A percentile compares a stretch with the other conserved stretches of the same genome.
Conservation (phyloP, 345 rosid species). For the Hibiscus syriacus region DNA sequence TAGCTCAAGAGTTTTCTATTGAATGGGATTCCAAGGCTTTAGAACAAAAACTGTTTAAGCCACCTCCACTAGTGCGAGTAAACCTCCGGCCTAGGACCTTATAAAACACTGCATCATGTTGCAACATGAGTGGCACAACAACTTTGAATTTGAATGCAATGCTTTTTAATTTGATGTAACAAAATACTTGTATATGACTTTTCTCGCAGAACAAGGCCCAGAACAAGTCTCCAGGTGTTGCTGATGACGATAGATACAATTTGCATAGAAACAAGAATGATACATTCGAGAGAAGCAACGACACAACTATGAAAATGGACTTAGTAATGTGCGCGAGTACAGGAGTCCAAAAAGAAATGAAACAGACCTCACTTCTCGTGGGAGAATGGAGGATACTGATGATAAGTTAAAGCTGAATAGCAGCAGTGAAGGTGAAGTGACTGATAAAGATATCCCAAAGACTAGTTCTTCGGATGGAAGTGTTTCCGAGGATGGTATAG, state of each 20-base stretch:
- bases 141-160: not conserved
- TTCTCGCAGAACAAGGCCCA: constrained; percentile 19
- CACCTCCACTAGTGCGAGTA: constrained; percentile 3
- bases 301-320: not conserved
- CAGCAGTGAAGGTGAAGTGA: constrained; percentile 43
- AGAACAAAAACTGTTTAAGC: constrained; percentile 3
- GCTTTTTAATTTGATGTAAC: not conserved
- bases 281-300: constrained; percentile 10
- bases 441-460: constrained; percentile 16
- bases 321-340: not conserved
- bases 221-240: not conserved
- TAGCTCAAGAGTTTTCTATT: not conserved
- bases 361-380: constrained; percentile 11
- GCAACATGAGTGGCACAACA: not conserved
- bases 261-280: constrained; percentile 14
- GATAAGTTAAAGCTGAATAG: constrained; percentile 11
- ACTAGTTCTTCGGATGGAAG: constrained; percentile 42
- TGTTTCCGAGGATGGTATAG: constrained; percentile 35
- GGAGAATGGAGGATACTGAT: constrained; percentile 14
- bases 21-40: constrained; percentile 58
- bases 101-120: not conserved
- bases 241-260: constrained; percentile 11
- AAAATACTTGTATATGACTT: not conserved
- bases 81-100: constrained; percentile 15
- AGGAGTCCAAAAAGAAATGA: constrained; percentile 14